Evolutionary conservation across 2,329 filamentous ascomycete species (phyloP), one percentile per base, ranked within the genome.

Genomic region (Cladophialophora immunda): DNA sequence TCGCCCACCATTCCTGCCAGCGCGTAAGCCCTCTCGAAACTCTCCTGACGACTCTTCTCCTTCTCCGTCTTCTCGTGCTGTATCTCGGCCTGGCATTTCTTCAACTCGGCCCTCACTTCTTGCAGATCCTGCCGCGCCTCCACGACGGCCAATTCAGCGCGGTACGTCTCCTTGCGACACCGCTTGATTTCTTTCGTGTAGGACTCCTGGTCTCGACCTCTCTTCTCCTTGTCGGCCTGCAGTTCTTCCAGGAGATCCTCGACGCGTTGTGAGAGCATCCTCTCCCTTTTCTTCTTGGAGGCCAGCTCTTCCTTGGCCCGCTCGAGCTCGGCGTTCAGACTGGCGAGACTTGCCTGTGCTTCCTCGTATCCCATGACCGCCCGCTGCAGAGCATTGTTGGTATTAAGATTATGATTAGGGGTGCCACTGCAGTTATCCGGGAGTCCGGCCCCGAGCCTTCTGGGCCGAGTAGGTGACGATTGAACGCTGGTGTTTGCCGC

Each of bases 141-240:
- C 1, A 88, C 81, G 29, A 87, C 69, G 2, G 79, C 78, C 1
- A 85, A 86, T 6, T 84, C 83, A 6, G 84, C 82, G 58, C 85
- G 86, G 72, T 87, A 87, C 1, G 85, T 84, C 71, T 87, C 85
- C 73, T 87, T 88, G 19, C 84, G 79, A 47, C 83, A 79, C 59
- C 82, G 82, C 53, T 84, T 78, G 34, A 87, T 80, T 72, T 88
- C 86, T 69, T 87, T 87, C 70, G 87, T 84, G 69, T 86, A 87
- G 6, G 86, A 74, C 1, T 77, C 72, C 68, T 81, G 76, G 69
- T 83, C 81, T 62, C 83, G 79, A 13, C 75, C 76, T 67, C 85
- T 80, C 41, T 84, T 79, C 70, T 84, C 82, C 73, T 86, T 86
- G 15, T 81, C 78, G 11, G 79, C 77, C 36, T 83, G 80, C 38